These are phyloP conservation scores for Xylaria venustula DNA, from an alignment of 495 filamentous ascomycete genomes.

Conservation along the genomic window DNA sequence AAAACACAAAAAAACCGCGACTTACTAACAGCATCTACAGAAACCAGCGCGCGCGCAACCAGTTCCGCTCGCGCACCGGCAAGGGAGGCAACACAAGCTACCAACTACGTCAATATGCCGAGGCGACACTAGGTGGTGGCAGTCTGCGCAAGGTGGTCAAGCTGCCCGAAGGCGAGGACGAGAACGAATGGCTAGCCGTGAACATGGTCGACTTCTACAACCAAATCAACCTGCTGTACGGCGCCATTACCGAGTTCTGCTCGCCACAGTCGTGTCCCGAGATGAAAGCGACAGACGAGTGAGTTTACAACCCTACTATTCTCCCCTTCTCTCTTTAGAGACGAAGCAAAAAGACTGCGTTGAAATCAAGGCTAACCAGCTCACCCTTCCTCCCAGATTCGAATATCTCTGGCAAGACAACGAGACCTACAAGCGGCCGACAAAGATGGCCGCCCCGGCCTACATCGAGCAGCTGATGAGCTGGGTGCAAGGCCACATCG, in stretches of 20 bases:
- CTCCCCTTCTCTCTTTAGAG: neutral
- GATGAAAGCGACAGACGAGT: constrained; percentile 99
- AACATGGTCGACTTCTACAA: constrained; percentile 99
- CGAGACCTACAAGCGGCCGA: constrained; percentile 88
- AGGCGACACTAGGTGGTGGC: constrained; percentile 92
- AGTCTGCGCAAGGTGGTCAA: constrained; percentile 95
- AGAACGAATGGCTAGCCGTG: constrained; percentile 96
- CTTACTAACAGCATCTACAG: constrained; percentile 41
- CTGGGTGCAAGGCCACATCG: constrained; percentile 93
- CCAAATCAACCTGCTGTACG: constrained; percentile 98
- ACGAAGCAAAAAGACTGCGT: neutral
- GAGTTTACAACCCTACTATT: constrained; percentile 25
- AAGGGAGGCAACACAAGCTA: constrained; percentile 89
- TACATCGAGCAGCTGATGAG: constrained; percentile 97
- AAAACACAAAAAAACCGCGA: neutral
- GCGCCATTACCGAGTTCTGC: constrained; percentile 98
- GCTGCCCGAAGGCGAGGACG: constrained; percentile 92
- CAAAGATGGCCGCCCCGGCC: constrained; percentile 94
- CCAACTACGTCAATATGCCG: constrained; percentile 95
- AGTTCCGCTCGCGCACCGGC: constrained; percentile 88
- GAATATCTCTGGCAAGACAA: constrained; percentile 98
- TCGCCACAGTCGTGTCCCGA: constrained; percentile 94
- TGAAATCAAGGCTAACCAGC: neutral
- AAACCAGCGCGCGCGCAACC: constrained; percentile 83
- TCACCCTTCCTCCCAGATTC: constrained; percentile 56